Base-by-base conservation (phyloP, 176 grass and related monocot species). In the Triticum timopheevii region DNA sequence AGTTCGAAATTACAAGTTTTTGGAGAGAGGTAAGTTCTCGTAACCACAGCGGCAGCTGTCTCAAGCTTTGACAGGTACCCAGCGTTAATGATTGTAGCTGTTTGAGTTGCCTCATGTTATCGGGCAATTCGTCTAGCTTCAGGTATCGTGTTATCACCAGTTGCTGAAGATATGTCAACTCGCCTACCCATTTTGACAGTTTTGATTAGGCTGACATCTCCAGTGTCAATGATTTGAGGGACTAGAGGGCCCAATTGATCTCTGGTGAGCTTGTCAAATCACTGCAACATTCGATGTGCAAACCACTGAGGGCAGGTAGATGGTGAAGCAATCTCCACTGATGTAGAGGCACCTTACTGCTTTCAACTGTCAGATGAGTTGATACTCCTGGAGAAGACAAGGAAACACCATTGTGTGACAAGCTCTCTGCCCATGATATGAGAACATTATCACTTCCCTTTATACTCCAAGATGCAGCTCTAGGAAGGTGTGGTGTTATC, bases 281-380 rank as follows among this genome's bases (percentile, higher is more conserved):
- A 64, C 10, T 47, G 82, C 56, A 84, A 3, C 13, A 6, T 22
- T 33, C 5, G 10, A 84, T 84, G 4, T 4, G 42, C 45, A 84
- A 84, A 31, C 54, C 5, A 25, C 28, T 12, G 3, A 70, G 13
- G 22, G 19, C 81, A 13, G 49, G n/a, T n/a, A 73, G n/a, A 10
- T 77, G 58, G 12, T 52, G 40, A 77, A 85, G 61, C 40, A 77
- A 65, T 8, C 28, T 85, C 83, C 83, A 85, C 42, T 65, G 35
- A 76, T 84, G 17, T 19, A 76, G 23, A 31, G 82, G 82, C 17
- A 84, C 17, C 19, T 47, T 1, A 3, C 36, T 63, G 24, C 17
- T 47, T 30, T 44, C 10, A n/a, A 84, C 3, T 10, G 9, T 0
- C 22, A 84, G 38, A 30, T 9, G 33, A 12, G 54, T 31, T 2